Base-by-base conservation (phyloP, 805 yeast species). In the Kuraishia piskuri region DNA sequence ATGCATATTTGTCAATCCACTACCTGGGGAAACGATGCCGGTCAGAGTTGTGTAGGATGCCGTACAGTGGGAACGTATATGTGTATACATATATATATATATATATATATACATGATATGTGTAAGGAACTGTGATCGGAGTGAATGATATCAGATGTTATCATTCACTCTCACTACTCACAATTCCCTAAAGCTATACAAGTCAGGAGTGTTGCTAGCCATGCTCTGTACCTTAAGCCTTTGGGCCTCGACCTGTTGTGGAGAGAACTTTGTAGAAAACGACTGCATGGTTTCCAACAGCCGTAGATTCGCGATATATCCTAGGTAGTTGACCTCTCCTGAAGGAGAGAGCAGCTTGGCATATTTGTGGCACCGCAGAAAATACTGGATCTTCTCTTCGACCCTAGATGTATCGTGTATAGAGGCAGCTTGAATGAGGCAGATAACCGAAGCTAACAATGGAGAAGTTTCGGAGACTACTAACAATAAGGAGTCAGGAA, bases 311-410 rank as follows among this genome's bases (percentile, higher is more conserved):
- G 53, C 44, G 10, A 46, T 40, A 23, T 51, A 47, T 21, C 21
- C 40, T n/a, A 46, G 2, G 14, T 47, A 25, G 22, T 46, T 25
- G 21, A 31, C 49, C 23, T 24, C 21, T 22, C 37, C 26, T 9
- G 44, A 24, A 24, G 7, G 21, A 8, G 44, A 46, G 7, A 26
- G 24, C 20, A 46, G 7, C n/a, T 25, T 20, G 25, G 46, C 50
- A 25, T 21, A 24, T 46, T 48, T 26, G 37, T 24, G 17, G 50
- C 40, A 26, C 56, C 56, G n/a, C 57, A 53, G 22, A 58, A 57
- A 6, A 31, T 10, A 31, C 40, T 31, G 40, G 17, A 31, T 31
- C 17, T 31, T 31, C 17, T 31, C 40, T 12, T 31, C 40, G 17
- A 31, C 40, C 40, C 9, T 31, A 12, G 40, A 31, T 31, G 40